Evolutionary conservation across 805 yeast genomes (phyloP), one percentile per base, ranked within the genome.

Genomic region (Jamesozyma lodderae): DNA sequence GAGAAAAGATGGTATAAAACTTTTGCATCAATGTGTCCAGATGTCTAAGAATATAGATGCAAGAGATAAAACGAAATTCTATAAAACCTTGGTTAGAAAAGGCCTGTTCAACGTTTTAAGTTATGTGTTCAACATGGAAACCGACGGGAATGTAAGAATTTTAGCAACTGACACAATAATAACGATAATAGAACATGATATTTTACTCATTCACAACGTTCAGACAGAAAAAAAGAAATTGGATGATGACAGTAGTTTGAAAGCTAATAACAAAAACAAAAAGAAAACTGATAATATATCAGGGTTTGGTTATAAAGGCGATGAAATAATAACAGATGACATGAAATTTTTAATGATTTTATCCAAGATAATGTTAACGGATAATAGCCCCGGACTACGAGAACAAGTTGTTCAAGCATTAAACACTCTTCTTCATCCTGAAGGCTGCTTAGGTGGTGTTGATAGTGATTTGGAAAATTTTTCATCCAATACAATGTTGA

Each of bases 321-420:
- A 29, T 6, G 7, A n/a, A 5, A 22, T 27, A 9, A 39, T 32
- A 5, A 23, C 48, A 1, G 70, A 70, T 40, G 85, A 81, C 46
- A 73, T 78, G 72, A 69, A 80, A 0, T 55, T 82, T 35, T 60
- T 79, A 18, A 51, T 63, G 6, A 68, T 77, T 6, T 59, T 86
- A 25, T 69, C 80, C 0, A 70, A 75, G 26, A 69, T 86, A 14
- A 57, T 88, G 6, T 56, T 78, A 3, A 68, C 72, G 16, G 94
- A 82, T 42, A 63, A 67, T 9, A 77, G 77, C 45, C 72, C 79
- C 4, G 94, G 94, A 0, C 60, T 87, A 36, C 79, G 81, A 52
- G 75, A 82, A 6, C 96, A 87, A 57, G 81, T 88, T 0, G 77
- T 74, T 45, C 96, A 87, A 59, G 94, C 95, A 1, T 60, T 88